phyloP scores from a whole-genome alignment of 257 asterid genomes.

The Fraxinus pennsylvanica region DNA sequence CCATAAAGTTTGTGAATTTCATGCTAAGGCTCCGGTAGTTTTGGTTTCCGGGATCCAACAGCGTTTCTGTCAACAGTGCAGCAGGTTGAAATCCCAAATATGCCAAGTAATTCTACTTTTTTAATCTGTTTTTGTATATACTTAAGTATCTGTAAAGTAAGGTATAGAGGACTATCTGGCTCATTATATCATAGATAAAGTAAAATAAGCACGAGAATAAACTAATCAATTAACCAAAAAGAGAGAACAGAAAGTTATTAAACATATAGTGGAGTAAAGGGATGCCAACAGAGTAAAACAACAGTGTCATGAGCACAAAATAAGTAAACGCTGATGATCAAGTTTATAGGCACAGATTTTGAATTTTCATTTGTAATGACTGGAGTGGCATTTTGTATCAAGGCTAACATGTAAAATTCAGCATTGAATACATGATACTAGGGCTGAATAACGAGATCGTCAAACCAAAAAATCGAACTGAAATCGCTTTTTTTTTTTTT shows the following conservation, averaged over 20 bases:
- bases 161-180: not conserved
- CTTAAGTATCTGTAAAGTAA: not conserved
- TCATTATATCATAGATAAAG: not conserved
- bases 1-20: conserved; percentile 81
- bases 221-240: conserved; percentile 12
- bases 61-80: conserved; percentile 98
- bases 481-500: too few relatives aligned
- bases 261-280: not conserved
- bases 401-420: not conserved
- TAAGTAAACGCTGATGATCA: not conserved
- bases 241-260: not conserved
- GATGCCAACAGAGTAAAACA: not conserved
- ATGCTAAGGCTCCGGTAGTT: conserved; percentile 77
- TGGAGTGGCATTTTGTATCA: not conserved
- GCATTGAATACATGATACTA: not conserved
- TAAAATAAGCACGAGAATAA: conserved; percentile 7
- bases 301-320: not conserved
- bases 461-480: too few relatives aligned
- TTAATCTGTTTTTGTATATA: conserved; percentile 8
- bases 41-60: conserved; percentile 52
- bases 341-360: not conserved
- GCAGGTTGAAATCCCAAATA: conserved; percentile 61
- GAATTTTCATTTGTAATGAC: not conserved
- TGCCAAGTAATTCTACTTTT: not conserved
- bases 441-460: too few relatives aligned